A percentile compares a stretch with the other conserved stretches of the same genome.
Evolutionary conservation across 2,329 filamentous ascomycete species (phyloP).

Genomic region (Zymoseptoria brevis): DNA sequence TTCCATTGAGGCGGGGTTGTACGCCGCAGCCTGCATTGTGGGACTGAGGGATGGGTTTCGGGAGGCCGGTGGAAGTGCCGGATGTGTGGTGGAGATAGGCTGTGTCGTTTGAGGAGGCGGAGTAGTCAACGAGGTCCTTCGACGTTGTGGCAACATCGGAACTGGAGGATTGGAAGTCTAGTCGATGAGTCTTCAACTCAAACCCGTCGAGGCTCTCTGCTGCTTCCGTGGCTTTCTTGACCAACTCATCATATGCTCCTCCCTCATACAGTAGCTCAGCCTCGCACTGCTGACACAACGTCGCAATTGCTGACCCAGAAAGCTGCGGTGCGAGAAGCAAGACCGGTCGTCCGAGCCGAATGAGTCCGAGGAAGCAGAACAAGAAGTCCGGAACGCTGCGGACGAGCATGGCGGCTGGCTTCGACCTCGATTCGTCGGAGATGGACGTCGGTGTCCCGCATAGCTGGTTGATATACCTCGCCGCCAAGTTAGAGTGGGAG

Average conservation of each 20-base stretch:
- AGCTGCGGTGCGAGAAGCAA: conserved; percentile 50
- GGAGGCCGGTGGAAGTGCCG: conserved; percentile 55
- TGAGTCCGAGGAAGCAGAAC: conserved; percentile 52
- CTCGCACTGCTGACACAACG: conserved; percentile 45
- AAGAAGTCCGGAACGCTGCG: conserved; percentile 52
- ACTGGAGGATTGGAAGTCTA: neutral
- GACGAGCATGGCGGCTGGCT: conserved; percentile 48
- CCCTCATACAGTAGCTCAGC: conserved; percentile 42
- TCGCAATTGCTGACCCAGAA: conserved; percentile 40
- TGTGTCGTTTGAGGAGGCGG: conserved; percentile 26
- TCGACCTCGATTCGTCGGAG: too few species aligned
- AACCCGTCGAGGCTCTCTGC: neutral
- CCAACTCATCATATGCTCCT: conserved; percentile 30
- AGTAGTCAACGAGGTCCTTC: neutral
- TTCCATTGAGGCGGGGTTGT: conserved; percentile 41
- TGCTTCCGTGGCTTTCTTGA: conserved; percentile 19
- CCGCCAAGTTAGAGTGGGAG: conserved; percentile 31
- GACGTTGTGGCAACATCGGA: neutral
- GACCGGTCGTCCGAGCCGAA: conserved; percentile 47
- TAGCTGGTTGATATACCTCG: conserved; percentile 23
- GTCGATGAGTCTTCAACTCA: neutral
- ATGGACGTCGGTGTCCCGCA: too few species aligned
- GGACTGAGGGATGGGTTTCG: conserved; percentile 54
- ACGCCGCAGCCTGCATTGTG: conserved; percentile 50
- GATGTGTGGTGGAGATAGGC: conserved; percentile 58